Evolutionary conservation across 768 basidiomycete species (phyloP).

Genomic region (Amanita rubescens): DNA sequence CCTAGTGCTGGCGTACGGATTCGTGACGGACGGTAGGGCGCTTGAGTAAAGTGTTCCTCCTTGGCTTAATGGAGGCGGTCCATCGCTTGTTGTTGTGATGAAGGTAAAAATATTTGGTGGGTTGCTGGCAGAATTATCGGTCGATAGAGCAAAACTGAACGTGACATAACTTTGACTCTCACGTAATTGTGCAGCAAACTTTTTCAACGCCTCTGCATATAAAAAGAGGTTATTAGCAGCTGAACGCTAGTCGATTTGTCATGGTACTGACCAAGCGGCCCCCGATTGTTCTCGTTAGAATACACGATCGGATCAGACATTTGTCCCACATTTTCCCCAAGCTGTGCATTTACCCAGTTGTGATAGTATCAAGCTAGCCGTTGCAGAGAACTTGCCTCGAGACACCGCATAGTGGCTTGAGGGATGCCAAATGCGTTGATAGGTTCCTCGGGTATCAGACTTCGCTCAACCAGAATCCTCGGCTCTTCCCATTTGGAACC

Average conservation of each 20-base stretch:
- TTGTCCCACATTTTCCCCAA: conserved; percentile 75
- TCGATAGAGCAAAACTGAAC: conserved; percentile 6
- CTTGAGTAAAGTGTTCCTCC: conserved; percentile 45
- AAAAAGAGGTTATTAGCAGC: conserved; percentile 7
- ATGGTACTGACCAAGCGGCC: conserved; percentile 60
- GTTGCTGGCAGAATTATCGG: conserved; percentile 8
- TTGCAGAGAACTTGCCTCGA: conserved; percentile 47
- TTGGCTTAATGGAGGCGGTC: conserved; percentile 3
- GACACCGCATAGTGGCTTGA: conserved; percentile 83
- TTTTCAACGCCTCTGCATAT: conserved; percentile 33
- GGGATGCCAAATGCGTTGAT: conserved; percentile 87
- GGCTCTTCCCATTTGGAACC: conserved; percentile 65
- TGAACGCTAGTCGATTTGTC: neutral
- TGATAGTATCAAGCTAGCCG: neutral
- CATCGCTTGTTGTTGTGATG: conserved; percentile 10
- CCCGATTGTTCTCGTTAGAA: conserved; percentile 44
- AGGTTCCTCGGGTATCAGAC: conserved; percentile 68
- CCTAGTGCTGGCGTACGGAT: conserved; percentile 27
- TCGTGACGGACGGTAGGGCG: conserved; percentile 38
- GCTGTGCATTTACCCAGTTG: conserved; percentile 28
- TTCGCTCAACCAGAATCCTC: conserved; percentile 48
- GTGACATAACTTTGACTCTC: conserved; percentile 22
- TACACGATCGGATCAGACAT: conserved; percentile 74
- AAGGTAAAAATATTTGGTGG: conserved; percentile 16
- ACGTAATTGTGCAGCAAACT: conserved; percentile 32